A percentile compares a stretch with the other conserved stretches of the same genome.
phyloP scores from a whole-genome alignment of 2,329 filamentous ascomycete genomes.

The Aphanocladium album region DNA sequence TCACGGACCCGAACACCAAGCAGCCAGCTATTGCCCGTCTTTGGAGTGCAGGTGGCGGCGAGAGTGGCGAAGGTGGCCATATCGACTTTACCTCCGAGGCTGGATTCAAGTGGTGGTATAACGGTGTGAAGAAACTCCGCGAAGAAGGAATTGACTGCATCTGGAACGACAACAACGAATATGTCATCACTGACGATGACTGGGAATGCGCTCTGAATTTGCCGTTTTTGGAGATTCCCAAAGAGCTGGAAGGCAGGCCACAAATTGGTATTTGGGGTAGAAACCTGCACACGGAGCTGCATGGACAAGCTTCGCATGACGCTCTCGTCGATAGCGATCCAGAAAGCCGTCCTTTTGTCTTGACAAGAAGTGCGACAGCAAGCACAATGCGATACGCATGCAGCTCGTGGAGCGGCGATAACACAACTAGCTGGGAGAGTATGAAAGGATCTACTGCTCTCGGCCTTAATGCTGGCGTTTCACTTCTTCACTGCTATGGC shows the following conservation, averaged over 20 bases:
- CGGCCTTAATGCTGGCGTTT: constrained; percentile 63
- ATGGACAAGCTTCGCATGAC: constrained; percentile 66
- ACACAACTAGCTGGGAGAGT: constrained; percentile 66
- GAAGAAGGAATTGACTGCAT: constrained; percentile 64
- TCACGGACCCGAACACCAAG: constrained; percentile 52
- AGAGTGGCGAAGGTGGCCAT: constrained; percentile 64
- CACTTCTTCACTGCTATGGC: constrained; percentile 63
- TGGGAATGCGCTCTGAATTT: constrained; percentile 57
- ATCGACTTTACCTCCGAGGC: constrained; percentile 66
- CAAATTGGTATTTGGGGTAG: constrained; percentile 65
- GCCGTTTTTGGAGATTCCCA: constrained; percentile 30
- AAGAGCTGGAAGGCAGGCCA: constrained; percentile 34
- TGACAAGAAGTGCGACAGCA: constrained; percentile 65
- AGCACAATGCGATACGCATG: constrained; percentile 65
- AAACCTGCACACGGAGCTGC: constrained; percentile 63
- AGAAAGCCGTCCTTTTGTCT: constrained; percentile 57
- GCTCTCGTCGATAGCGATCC: constrained; percentile 56
- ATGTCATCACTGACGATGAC: constrained; percentile 59
- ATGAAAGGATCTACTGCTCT: constrained; percentile 69
- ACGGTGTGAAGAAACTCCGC: constrained; percentile 59
- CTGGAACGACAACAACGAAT: constrained; percentile 80
- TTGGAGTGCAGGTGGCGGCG: constrained; percentile 68
- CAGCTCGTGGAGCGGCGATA: constrained; percentile 72
- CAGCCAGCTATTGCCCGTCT: constrained; percentile 54
- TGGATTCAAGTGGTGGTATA: constrained; percentile 67